A percentile compares a stretch with the other conserved stretches of the same genome.
phyloP scores from a whole-genome alignment of 2,329 filamentous ascomycete species.

The Penicillium paneum region DNA sequence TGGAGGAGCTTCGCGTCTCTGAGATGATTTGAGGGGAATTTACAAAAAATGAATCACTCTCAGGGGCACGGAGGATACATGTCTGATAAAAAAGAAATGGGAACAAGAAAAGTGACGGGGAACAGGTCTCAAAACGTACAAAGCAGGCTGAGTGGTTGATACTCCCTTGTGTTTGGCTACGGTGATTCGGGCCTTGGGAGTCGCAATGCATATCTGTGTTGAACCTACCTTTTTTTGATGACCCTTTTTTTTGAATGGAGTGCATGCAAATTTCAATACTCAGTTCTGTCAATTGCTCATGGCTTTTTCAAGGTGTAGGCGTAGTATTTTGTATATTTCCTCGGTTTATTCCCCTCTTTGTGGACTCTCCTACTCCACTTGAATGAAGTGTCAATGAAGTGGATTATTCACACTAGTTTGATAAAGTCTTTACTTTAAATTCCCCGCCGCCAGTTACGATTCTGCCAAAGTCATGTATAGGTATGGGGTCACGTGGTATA shows the following conservation, averaged over 20 bases:
- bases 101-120: constrained; percentile 17
- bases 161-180: constrained; percentile 18
- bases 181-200: constrained; percentile 20
- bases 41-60: constrained; percentile 21
- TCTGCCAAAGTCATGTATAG: not conserved
- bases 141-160: constrained; percentile 21
- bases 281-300: constrained; percentile 14
- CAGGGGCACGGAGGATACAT: constrained; percentile 24
- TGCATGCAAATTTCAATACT: constrained; percentile 27
- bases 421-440: not conserved
- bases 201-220: constrained; percentile 23
- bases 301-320: not conserved
- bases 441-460: not conserved
- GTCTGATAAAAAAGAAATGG: constrained; percentile 23
- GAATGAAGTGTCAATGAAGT: constrained; percentile 1
- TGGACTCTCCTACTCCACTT: not conserved
- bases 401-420: not conserved
- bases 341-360: not conserved
- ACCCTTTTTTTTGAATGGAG: constrained; percentile 28
- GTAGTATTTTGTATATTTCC: not conserved
- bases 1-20: constrained; percentile 37
- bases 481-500: not conserved
- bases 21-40: constrained; percentile 28
- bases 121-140: constrained; percentile 19
- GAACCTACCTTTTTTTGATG: constrained; percentile 27